These are phyloP conservation scores for Adansonia madagascariensis DNA, from an alignment of 441 rosid species.

Conservation along the genomic window DNA sequence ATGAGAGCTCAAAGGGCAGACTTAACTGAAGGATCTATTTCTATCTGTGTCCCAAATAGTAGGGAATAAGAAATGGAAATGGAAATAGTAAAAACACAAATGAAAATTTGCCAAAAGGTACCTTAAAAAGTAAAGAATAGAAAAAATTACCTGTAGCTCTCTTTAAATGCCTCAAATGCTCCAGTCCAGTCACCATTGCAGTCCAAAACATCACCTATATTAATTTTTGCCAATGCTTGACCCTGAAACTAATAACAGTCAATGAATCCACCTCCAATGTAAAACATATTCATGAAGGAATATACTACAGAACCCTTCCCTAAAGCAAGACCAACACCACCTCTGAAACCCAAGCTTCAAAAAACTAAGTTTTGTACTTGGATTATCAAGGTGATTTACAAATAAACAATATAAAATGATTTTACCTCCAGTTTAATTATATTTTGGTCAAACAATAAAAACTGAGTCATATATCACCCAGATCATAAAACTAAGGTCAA, in stretches of 20 bases:
- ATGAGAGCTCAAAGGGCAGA: slow-evolving; percentile 7
- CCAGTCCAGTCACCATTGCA: slow-evolving; percentile 68
- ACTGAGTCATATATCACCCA: slow-evolving; percentile 14
- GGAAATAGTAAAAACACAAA: slow-evolving; percentile 6
- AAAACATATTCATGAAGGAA: background rate
- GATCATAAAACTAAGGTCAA: slow-evolving; percentile 27
- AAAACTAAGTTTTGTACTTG: slow-evolving; percentile 1
- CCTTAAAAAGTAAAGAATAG: slow-evolving; percentile 22
- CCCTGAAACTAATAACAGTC: slow-evolving; percentile 61
- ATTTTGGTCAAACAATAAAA: slow-evolving; percentile 25
- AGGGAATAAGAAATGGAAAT: slow-evolving; percentile 17
- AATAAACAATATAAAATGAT: background rate
- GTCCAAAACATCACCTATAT: slow-evolving; percentile 83
- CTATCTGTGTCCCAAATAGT: slow-evolving; percentile 2
- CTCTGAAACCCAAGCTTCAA: slow-evolving; percentile 19
- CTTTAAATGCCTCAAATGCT: slow-evolving; percentile 78
- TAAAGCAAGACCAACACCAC: slow-evolving; percentile 22
- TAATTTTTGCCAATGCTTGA: slow-evolving; percentile 83
- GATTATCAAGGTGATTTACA: slow-evolving; percentile 17
- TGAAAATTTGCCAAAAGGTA: slow-evolving; percentile 4
- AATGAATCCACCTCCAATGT: slow-evolving; percentile 4
- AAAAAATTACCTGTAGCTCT: slow-evolving; percentile 67
- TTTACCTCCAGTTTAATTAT: slow-evolving; percentile 24
- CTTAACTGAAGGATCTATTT: background rate
- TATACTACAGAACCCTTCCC: slow-evolving; percentile 17